phyloP scores from a whole-genome alignment of 768 basidiomycete genomes.

The Cystobasidiopsis lactophilus region DNA sequence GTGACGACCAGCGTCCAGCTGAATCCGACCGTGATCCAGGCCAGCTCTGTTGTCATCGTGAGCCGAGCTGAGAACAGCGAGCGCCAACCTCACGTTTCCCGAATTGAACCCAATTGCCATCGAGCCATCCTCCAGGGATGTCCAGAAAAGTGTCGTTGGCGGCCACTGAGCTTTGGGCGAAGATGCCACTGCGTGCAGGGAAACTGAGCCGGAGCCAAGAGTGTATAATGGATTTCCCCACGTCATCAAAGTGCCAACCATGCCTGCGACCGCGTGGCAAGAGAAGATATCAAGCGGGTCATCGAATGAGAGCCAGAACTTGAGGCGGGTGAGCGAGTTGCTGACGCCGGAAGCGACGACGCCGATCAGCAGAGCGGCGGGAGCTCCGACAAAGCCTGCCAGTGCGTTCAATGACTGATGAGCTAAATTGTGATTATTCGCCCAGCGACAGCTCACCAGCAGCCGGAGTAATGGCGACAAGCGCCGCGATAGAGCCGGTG shows the following conservation, averaged over 20 bases:
- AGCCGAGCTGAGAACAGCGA: no score
- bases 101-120: slow-evolving; percentile 35
- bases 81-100: no score
- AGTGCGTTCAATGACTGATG: background rate
- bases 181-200: slow-evolving; percentile 54
- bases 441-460: slow-evolving; percentile 44
- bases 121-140: slow-evolving; percentile 63
- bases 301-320: slow-evolving; percentile 34
- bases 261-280: slow-evolving; percentile 31
- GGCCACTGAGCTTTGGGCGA: slow-evolving; percentile 55
- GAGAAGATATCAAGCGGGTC: slow-evolving; percentile 52
- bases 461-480: slow-evolving; percentile 52
- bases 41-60: slow-evolving; percentile 27
- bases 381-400: slow-evolving; percentile 23
- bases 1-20: slow-evolving; percentile 31
- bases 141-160: slow-evolving; percentile 47
- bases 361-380: slow-evolving; percentile 68
- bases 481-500: slow-evolving; percentile 74
- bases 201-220: no score
- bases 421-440: background rate
- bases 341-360: slow-evolving; percentile 60
- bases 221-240: no score
- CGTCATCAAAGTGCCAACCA: no score
- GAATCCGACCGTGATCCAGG: slow-evolving; percentile 38
- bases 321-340: slow-evolving; percentile 91